A percentile compares a stretch with the other conserved stretches of the same genome.
Evolutionary conservation across 2,329 filamentous ascomycete genomes (phyloP).

Genomic region (Alternaria atra): DNA sequence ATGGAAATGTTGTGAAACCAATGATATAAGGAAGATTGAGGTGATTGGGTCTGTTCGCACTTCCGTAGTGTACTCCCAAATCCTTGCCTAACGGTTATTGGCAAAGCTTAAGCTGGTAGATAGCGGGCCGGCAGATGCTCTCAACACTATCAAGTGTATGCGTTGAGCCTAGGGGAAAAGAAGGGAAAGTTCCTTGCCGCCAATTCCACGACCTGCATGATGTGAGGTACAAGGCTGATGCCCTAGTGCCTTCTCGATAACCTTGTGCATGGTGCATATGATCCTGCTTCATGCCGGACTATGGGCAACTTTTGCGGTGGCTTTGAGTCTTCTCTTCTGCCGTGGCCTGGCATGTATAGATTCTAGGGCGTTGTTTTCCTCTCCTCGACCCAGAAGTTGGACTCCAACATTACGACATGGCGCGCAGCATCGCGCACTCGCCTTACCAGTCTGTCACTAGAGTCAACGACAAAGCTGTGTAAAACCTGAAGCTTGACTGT

Average conservation of each 20-base stretch:
- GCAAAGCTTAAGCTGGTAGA: neutral
- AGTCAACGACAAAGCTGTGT: neutral
- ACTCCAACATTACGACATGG: no score
- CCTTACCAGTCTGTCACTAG: neutral
- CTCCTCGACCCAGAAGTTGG: neutral
- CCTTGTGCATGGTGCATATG: neutral
- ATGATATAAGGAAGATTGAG: neutral
- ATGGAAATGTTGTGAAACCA: neutral
- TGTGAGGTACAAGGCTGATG: conserved; percentile 6
- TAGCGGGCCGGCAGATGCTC: neutral
- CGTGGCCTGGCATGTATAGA: neutral
- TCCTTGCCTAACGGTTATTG: neutral
- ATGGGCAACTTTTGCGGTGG: neutral
- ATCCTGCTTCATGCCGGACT: neutral
- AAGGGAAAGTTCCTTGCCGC: neutral
- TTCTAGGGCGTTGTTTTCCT: neutral
- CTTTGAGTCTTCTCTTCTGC: neutral
- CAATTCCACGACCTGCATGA: neutral
- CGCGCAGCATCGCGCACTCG: neutral
- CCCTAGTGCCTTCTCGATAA: neutral
- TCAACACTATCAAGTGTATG: neutral
- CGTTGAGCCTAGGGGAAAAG: neutral
- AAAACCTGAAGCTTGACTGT: conserved; percentile 4
- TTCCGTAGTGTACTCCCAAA: neutral
- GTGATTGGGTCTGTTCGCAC: neutral